These are phyloP conservation scores for Pelargonium citronellum DNA, from an alignment of 441 rosid genomes.

Conservation along the genomic window DNA sequence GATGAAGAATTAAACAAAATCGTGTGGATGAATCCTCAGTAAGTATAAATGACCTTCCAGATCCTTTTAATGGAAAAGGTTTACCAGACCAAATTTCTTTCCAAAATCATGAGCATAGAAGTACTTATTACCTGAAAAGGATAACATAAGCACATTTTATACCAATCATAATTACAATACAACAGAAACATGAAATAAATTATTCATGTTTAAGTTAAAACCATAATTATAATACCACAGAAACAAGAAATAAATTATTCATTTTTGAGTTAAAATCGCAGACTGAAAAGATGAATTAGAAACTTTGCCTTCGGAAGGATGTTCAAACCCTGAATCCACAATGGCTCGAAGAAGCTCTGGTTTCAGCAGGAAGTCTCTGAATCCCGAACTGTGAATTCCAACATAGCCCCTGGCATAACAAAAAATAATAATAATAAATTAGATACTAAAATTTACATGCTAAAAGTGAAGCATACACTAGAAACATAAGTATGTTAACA, in stretches of 20 bases:
- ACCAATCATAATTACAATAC: not conserved
- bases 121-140: conserved; percentile 62
- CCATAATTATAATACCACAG: not conserved
- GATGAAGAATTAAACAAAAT: conserved; percentile 79
- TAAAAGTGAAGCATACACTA: not conserved
- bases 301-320: conserved; percentile 87
- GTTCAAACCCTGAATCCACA: conserved; percentile 98
- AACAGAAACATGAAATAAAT: not conserved
- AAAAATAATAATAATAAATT: conserved; percentile 3
- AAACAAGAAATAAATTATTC: not conserved
- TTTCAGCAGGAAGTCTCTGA: conserved; percentile 97
- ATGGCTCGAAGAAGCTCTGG: conserved; percentile 98
- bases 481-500: not conserved
- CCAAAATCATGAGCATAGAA: conserved; percentile 57
- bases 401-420: conserved; percentile 70
- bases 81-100: conserved; percentile 52
- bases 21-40: conserved; percentile 57
- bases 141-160: not conserved
- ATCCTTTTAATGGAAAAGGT: conserved; percentile 61
- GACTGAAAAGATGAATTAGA: not conserved
- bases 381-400: conserved; percentile 98
- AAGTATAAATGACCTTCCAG: conserved; percentile 68
- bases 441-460: not conserved
- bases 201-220: not conserved
- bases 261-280: not conserved